Evolutionary conservation across 2,329 filamentous ascomycete genomes (phyloP).

Genomic region (Coleophoma eucalyptorum): DNA sequence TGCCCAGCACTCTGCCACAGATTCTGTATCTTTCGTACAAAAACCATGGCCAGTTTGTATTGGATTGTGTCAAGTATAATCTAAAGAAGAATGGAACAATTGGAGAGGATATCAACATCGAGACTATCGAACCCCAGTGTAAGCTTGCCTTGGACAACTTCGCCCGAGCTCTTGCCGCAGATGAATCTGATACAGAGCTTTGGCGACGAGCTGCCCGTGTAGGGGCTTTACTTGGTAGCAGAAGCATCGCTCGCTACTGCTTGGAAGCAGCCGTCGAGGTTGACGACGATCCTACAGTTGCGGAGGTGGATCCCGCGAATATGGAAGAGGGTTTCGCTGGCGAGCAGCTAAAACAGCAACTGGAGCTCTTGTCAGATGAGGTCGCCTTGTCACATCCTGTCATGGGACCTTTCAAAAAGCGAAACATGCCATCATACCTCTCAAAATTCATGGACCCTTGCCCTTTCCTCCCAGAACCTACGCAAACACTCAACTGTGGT

Average conservation of each 20-base stretch:
- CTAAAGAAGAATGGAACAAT: conserved; percentile 29
- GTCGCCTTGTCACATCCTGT: conserved; percentile 56
- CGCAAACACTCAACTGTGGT: conserved; percentile 19
- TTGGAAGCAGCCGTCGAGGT: conserved; percentile 64
- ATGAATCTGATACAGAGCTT: conserved; percentile 64
- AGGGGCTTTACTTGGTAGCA: conserved; percentile 52
- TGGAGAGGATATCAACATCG: conserved; percentile 31
- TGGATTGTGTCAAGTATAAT: conserved; percentile 67
- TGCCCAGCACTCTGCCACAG: conserved; percentile 78
- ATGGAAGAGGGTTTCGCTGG: conserved; percentile 61
- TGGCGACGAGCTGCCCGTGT: conserved; percentile 59
- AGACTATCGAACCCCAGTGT: conserved; percentile 26
- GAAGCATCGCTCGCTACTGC: conserved; percentile 56
- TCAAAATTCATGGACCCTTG: conserved; percentile 56
- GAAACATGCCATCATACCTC: conserved; percentile 45
- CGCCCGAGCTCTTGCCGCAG: conserved; percentile 55
- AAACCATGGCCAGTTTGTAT: conserved; percentile 85
- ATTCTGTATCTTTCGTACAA: conserved; percentile 93
- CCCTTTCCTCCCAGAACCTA: conserved; percentile 56
- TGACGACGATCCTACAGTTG: conserved; percentile 61
- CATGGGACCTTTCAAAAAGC: conserved; percentile 53
- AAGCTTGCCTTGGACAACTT: conserved; percentile 51
- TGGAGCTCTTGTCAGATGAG: conserved; percentile 49
- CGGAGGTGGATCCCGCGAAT: conserved; percentile 59
- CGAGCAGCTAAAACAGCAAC: conserved; percentile 53